Conservation (phyloP, 2,329 filamentous ascomycete genomes). For the Colletotrichum cordylinicola region DNA sequence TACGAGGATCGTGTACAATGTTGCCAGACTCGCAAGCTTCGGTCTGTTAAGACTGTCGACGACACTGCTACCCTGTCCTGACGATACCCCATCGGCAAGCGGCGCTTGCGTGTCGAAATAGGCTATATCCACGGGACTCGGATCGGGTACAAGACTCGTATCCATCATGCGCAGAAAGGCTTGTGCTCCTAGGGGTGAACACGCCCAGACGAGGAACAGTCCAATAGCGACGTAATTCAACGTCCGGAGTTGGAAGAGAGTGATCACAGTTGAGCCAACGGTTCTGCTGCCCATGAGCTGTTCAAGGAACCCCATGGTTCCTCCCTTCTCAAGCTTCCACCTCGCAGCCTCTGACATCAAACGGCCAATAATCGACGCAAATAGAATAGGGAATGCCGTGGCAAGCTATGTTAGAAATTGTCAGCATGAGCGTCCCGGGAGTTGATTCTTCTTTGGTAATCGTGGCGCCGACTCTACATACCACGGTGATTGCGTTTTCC, state of each 20-base stretch:
- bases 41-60: neutral
- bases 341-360: neutral
- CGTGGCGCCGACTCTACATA: neutral
- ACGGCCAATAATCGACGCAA: neutral
- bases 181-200: conserved; percentile 36
- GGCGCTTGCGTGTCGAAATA: neutral
- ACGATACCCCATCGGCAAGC: neutral
- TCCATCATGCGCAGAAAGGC: conserved; percentile 26
- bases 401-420: neutral
- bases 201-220: conserved; percentile 31
- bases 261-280: neutral
- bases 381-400: neutral
- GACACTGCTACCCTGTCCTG: neutral
- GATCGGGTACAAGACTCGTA: neutral
- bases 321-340: neutral
- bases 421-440: neutral
- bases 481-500: neutral
- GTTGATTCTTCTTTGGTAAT: neutral
- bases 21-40: neutral
- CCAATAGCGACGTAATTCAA: conserved; percentile 29
- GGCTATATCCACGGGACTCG: neutral
- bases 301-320: neutral
- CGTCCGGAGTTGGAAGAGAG: conserved; percentile 25
- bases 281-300: neutral
- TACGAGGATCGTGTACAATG: conserved; percentile 23